phyloP scores from a whole-genome alignment of 2,329 filamentous ascomycete genomes.

The Trichoderma oligosporum region DNA sequence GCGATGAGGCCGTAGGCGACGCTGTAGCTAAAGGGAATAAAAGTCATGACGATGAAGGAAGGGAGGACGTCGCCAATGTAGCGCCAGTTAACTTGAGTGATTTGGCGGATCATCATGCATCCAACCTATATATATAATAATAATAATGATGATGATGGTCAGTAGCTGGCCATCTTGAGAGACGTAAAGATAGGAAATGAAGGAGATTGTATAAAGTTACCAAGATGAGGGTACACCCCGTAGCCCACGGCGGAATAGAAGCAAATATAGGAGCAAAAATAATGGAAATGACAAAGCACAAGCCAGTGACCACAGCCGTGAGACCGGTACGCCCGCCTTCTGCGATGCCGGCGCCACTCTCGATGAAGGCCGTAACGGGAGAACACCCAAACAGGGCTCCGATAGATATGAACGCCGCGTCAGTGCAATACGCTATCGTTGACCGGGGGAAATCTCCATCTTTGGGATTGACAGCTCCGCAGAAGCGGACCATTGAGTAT shows the following conservation, averaged over 20 bases:
- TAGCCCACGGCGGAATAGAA: conserved; percentile 74
- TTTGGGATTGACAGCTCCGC: conserved; percentile 58
- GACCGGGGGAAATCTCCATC: conserved; percentile 83
- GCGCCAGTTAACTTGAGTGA: conserved; percentile 70
- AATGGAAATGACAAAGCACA: conserved; percentile 67
- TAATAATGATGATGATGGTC: background rate
- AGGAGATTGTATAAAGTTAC: conserved; percentile 38
- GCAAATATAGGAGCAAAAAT: conserved; percentile 76
- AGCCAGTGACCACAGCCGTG: conserved; percentile 64
- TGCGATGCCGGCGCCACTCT: conserved; percentile 71
- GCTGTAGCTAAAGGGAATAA: conserved; percentile 76
- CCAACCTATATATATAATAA: conserved; percentile 65
- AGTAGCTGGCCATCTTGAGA: background rate
- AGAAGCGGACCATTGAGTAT: conserved; percentile 79
- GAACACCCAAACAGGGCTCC: conserved; percentile 66
- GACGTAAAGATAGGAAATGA: background rate
- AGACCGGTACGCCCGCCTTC: conserved; percentile 71
- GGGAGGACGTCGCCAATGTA: conserved; percentile 73
- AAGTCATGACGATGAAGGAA: conserved; percentile 69
- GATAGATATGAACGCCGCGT: conserved; percentile 68
- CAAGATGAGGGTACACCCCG: conserved; percentile 67
- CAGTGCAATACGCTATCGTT: conserved; percentile 71
- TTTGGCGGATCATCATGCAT: conserved; percentile 73
- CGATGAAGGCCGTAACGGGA: conserved; percentile 71
- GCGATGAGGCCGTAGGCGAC: conserved; percentile 74